Base-by-base conservation (phyloP, 2,329 filamentous ascomycete genomes). In the Corniculantispora saksenae region DNA sequence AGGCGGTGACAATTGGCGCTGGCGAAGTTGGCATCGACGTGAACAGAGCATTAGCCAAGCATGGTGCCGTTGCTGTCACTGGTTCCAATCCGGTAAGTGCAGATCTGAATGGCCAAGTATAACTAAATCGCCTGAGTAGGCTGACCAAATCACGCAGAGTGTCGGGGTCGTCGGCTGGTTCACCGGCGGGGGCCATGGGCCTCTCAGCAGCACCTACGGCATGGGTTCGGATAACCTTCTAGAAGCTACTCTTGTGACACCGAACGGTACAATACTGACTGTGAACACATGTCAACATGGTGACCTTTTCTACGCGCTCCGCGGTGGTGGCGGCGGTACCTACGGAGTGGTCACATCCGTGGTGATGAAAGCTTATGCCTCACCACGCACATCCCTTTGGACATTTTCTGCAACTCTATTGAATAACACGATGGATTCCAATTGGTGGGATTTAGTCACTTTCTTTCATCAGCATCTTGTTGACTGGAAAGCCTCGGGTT, bases 151-250 rank as follows among this genome's bases (percentile, higher is more conserved):
- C 21, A 2, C 38, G 51, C 27, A 62, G 48, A 62, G 70, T 59
- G 59, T 70, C 66, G 69, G 72, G 43, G 55, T 68, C 66, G 64
- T 72, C 53, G 76, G 76, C 6, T 79, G 75, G 70, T 69, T 71
- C 3, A 72, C 75, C 32, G 77, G 78, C 5, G 79, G 76, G 19
- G 78, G 79, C 17, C 78, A 81, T 51, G 72, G 73, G 0, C 74
- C 75, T 1, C 69, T 73, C 7, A 73, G 72, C 17, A 69, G 68
- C 43, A 68, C 74, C 21, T 79, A 77, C 63, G 79, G 79, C 6
- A 70, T 81, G 13, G 78, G 73, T 1, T 75, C 76, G 1, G 79
- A 82, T 66, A 76, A 81, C 65, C 70, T 78, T 0, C 73, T 81
- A 19, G 76, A 79, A 60, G 72, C 73, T 8, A 68, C 76, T 32